Percentiles rank a stretch among this genome's conserved stretches.
These are phyloP conservation scores for Lachnellula occidentalis DNA, from an alignment of 2,329 filamentous ascomycete species.

Conservation along the genomic window DNA sequence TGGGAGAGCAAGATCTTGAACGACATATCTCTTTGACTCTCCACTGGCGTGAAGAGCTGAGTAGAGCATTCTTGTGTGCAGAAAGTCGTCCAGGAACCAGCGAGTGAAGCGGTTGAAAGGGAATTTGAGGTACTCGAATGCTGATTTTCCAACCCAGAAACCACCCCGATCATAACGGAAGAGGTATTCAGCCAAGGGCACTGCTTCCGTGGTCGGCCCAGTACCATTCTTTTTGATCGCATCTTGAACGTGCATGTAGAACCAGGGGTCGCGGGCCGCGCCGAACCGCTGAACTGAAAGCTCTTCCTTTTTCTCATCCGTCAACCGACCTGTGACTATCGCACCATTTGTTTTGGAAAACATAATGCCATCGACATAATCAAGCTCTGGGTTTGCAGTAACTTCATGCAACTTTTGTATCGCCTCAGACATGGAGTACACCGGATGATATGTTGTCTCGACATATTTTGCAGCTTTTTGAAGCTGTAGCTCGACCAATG, in stretches of 20 bases:
- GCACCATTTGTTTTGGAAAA: slow-evolving; percentile 42
- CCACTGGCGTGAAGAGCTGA: slow-evolving; percentile 56
- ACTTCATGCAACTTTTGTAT: slow-evolving; percentile 37
- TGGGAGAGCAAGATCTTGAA: slow-evolving; percentile 59
- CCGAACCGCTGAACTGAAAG: slow-evolving; percentile 40
- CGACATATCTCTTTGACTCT: slow-evolving; percentile 49
- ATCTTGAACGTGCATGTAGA: slow-evolving; percentile 56
- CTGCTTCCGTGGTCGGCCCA: slow-evolving; percentile 31
- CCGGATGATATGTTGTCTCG: slow-evolving; percentile 48
- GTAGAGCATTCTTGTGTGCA: slow-evolving; percentile 58
- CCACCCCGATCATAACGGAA: slow-evolving; percentile 58
- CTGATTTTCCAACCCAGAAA: slow-evolving; percentile 55
- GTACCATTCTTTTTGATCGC: slow-evolving; percentile 11
- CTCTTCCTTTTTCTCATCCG: slow-evolving; percentile 30
- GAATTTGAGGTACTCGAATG: slow-evolving; percentile 54
- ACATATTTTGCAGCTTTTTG: slow-evolving; percentile 49
- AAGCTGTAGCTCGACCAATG: slow-evolving; percentile 52
- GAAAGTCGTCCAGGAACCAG: slow-evolving; percentile 53
- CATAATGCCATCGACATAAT: slow-evolving; percentile 60
- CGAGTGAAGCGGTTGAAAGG: slow-evolving; percentile 57
- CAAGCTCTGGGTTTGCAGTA: slow-evolving; percentile 32
- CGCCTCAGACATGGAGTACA: slow-evolving; percentile 38
- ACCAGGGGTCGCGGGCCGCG: slow-evolving; percentile 54
- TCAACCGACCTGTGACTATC: slow-evolving; percentile 48
- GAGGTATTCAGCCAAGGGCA: slow-evolving; percentile 46